Conservation (phyloP, 495 filamentous ascomycete genomes). For the Cercophora scortea region DNA sequence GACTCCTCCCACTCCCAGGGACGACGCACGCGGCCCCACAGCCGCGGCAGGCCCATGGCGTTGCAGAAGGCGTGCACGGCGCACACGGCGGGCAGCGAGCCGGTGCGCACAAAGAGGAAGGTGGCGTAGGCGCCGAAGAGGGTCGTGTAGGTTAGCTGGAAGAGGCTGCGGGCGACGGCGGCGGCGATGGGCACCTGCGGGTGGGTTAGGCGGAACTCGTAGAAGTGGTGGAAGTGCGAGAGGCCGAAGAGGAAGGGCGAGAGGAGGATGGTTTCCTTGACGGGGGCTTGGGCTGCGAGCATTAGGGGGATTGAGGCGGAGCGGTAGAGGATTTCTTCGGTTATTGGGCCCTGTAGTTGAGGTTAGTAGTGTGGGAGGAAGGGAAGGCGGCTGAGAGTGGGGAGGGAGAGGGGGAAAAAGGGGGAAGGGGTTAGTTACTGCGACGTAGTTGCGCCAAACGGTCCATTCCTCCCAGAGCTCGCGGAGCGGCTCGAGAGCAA, state of each 20-base stretch:
- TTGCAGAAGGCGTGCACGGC: constrained; percentile 87
- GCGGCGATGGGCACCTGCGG: constrained; percentile 54
- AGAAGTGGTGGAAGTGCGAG: constrained; percentile 91
- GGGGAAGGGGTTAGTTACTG: constrained; percentile 22
- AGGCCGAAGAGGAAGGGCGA: constrained; percentile 90
- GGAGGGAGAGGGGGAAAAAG: background rate
- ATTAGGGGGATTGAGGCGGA: constrained; percentile 75
- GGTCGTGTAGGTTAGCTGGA: constrained; percentile 90
- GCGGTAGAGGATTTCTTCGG: constrained; percentile 91
- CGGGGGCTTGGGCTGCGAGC: constrained; percentile 57
- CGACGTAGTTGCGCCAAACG: constrained; percentile 49
- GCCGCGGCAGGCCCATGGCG: constrained; percentile 75
- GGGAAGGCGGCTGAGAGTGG: background rate
- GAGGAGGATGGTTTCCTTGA: constrained; percentile 59
- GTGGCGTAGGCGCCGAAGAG: constrained; percentile 88
- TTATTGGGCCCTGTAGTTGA: constrained; percentile 63
- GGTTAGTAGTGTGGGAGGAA: background rate
- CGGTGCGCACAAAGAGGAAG: constrained; percentile 84
- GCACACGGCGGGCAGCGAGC: constrained; percentile 64
- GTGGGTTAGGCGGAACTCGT: constrained; percentile 81
- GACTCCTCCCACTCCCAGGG: background rate
- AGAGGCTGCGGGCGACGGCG: constrained; percentile 58
- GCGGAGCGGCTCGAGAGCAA: constrained; percentile 27
- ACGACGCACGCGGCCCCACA: constrained; percentile 70
- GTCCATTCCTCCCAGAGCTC: constrained; percentile 37